phyloP scores from a whole-genome alignment of 148 eudicot species.

The Rhododendron mucronatum region DNA sequence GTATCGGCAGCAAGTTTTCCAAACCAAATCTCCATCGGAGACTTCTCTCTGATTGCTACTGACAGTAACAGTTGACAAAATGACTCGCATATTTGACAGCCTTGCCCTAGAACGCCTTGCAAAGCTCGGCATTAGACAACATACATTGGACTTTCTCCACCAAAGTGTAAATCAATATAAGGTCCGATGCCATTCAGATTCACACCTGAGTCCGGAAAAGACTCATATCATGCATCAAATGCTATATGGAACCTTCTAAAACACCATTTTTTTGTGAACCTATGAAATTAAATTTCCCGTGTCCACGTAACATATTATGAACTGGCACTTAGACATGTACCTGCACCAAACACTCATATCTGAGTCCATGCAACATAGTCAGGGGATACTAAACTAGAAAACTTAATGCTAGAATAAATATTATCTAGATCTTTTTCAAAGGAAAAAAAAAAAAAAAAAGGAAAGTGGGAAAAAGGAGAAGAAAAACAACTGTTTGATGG shows the following conservation, averaged over 20 bases:
- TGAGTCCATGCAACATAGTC: not conserved
- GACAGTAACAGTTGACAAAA: not conserved
- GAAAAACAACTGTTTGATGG: not conserved
- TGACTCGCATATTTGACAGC: not conserved
- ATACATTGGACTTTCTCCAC: not conserved
- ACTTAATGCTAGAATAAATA: not conserved
- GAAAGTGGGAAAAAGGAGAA: not conserved
- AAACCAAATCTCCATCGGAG: not conserved
- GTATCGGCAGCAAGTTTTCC: not conserved
- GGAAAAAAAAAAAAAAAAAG: not conserved
- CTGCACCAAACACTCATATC: not conserved
- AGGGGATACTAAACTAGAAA: not conserved
- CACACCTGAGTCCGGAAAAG: not conserved
- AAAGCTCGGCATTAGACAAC: not conserved
- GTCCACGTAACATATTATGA: not conserved
- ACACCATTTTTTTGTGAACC: not conserved
- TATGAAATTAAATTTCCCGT: not conserved
- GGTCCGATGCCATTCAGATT: not conserved
- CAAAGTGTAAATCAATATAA: not conserved
- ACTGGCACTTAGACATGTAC: not conserved
- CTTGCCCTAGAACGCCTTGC: not conserved
- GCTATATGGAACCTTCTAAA: not conserved
- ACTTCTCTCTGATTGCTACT: not conserved
- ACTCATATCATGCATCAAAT: not conserved
- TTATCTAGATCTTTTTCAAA: not conserved